Base-by-base conservation (phyloP, 371 early-diverging fungal genomes). In the Coemansia sp. region DNA sequence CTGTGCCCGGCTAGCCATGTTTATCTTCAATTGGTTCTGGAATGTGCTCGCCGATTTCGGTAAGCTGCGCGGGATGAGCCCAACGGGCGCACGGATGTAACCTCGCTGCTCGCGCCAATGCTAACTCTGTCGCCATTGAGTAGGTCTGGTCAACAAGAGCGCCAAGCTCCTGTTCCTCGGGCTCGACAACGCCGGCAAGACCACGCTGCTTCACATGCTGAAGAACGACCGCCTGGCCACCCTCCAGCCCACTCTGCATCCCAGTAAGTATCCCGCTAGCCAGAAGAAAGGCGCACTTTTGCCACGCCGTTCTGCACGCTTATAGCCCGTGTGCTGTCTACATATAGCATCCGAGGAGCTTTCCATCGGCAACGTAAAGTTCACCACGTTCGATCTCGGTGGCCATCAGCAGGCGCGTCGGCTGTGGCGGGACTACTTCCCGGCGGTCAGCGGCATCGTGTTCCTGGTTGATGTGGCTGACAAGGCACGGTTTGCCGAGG, bases 141-240 rank as follows among this genome's bases (percentile, higher is more conserved):
- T 78, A 95, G 97, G 98, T 67, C 89, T 98, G 70, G 84, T 94
- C 74, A 95, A 96, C 83, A 98, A 98, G 85, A 95, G 95, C 77
- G 98, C 99, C 59, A 96, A 95, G 82, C 94, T 99, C 76, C 86
- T 99, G 50, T 99, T 99, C 85, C 87, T 99, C 59, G 99, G 99
- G 51, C 88, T 99, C 59, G 99, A 99, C 80, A 99, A 99, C 85
- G 98, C 99, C 61, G 99, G 99, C 62, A 99, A 99, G 83, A 99
- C 99, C 7, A 99, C 99, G 47, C 86, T 99, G 40, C 87, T 99
- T 40, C 97, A 98, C 85, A 96, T 99, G 93, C 84, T 99, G 71
- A 99, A 99, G 86, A 96, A 96, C 76, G 97, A 98, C 79, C 92
- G 98, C 57, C 83, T 98, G 70, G 95, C 96, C 36, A 91, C 93